Evolutionary conservation across 1,284 basidiomycete species (phyloP), one percentile per base, ranked within the genome.

Genomic region (Pseudozyma pruni): DNA sequence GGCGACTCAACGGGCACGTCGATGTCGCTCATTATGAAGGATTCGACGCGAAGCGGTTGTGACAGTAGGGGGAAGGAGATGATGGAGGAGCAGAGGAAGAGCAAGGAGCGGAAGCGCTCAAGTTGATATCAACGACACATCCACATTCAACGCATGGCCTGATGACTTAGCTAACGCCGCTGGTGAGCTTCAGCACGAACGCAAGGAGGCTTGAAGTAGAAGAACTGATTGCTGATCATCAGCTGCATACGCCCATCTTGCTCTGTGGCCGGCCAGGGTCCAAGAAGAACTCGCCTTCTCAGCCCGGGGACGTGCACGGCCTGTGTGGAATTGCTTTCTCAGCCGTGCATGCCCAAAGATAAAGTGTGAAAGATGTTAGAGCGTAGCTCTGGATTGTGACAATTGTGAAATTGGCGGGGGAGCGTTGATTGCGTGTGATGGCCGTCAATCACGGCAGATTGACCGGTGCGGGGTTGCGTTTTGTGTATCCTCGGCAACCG

Each of bases 1-100:
- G 74, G 62, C 13, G 67, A 60, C 47, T 75, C 70, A 32, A 53
- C 48, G 38, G 72, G 72, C 2, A 74, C 32, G 10, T 59, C 42
- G 25, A 70, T 50, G 27, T 56, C 37, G 33, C 57, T 59, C 62
- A 66, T 66, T 7, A 20, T 54, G 41, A 14, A n/a, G 9, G 19
- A 13, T 7, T 33, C 1, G 8, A 19, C 37, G 4, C 4, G 20
- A 8, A 22, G 20, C 13, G 17, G 23, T 3, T 49, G 19, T 27
- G 19, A 22, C 3, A 3, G 38, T 49, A 34, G 16, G 33, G 4
- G 46, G 29, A 29, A 29, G 27, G 27, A 29, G 6, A 6, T 6
- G 27, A 29, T 29, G 7, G 27, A 29, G 8, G 4, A 19, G 14
- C 22, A 19, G 20, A 35, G 27, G 27, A 29, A 29, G 27, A 29